Percentiles rank a stretch among this genome's conserved stretches.
Conservation (phyloP, 2,329 filamentous ascomycete genomes). For the Alternaria viburni region DNA sequence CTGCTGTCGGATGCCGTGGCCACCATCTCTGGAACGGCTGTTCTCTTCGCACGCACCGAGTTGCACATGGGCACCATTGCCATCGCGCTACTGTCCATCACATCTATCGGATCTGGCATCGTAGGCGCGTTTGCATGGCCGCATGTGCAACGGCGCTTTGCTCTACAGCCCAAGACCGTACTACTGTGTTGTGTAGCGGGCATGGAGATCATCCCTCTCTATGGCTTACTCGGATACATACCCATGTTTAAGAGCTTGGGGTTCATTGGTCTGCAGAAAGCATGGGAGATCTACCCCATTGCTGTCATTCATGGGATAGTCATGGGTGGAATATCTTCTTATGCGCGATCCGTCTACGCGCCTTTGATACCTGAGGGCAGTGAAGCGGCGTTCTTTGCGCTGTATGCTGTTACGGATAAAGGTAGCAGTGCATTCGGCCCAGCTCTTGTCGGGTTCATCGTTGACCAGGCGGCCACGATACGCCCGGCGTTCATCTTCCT, state of each 20-base stretch:
- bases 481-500: constrained; percentile 80
- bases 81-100: constrained; percentile 86
- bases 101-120: constrained; percentile 84
- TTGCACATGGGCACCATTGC: constrained; percentile 86
- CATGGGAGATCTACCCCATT: constrained; percentile 92
- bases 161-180: constrained; percentile 77
- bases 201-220: constrained; percentile 88
- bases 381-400: constrained; percentile 90
- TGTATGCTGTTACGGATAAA: constrained; percentile 96
- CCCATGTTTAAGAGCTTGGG: constrained; percentile 75
- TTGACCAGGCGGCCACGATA: constrained; percentile 64
- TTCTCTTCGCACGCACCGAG: constrained; percentile 90
- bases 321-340: constrained; percentile 83
- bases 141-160: constrained; percentile 70
- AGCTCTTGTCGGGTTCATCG: constrained; percentile 86
- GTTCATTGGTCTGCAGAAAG: constrained; percentile 79
- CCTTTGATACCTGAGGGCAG: constrained; percentile 89
- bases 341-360: constrained; percentile 87
- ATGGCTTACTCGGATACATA: constrained; percentile 83
- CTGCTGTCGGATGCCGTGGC: constrained; percentile 90
- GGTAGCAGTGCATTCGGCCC: constrained; percentile 90
- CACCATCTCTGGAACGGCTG: constrained; percentile 90
- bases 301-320: constrained; percentile 88
- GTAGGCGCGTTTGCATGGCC: constrained; percentile 88
- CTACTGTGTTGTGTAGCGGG: constrained; percentile 83